These are phyloP conservation scores for Penicillium longicatenatum DNA, from an alignment of 495 filamentous ascomycete genomes.

Conservation along the genomic window DNA sequence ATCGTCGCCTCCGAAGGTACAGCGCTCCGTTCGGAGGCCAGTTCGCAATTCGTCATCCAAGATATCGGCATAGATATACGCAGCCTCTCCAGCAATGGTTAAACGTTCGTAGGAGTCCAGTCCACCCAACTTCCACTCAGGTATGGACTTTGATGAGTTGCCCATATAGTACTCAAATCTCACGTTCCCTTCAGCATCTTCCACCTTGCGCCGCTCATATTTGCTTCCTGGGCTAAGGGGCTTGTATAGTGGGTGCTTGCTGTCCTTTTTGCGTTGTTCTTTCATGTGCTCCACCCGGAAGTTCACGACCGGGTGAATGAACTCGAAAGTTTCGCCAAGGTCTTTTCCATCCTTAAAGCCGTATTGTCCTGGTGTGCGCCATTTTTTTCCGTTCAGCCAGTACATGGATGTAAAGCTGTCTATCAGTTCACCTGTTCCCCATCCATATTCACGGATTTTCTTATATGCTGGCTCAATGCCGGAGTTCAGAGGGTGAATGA, in stretches of 20 bases:
- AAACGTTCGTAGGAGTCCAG: slow-evolving; percentile 25
- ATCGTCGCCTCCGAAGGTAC: background rate
- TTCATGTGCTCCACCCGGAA: slow-evolving; percentile 16
- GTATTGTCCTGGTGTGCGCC: slow-evolving; percentile 22
- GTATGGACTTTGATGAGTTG: slow-evolving; percentile 1
- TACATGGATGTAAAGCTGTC: slow-evolving; percentile 23
- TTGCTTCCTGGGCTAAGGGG: slow-evolving; percentile 10
- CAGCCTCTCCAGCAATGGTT: slow-evolving; percentile 17
- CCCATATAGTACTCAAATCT: slow-evolving; percentile 22
- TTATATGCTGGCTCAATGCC: background rate
- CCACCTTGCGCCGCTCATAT: slow-evolving; percentile 13
- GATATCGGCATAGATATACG: slow-evolving; percentile 24
- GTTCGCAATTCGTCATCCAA: slow-evolving; percentile 21
- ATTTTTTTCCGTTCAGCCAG: slow-evolving; percentile 22
- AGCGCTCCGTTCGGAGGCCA: slow-evolving; percentile 18
- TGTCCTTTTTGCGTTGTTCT: slow-evolving; percentile 5
- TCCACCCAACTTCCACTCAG: slow-evolving; percentile 26
- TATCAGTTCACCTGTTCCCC: slow-evolving; percentile 21
- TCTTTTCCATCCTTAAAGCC: slow-evolving; percentile 10
- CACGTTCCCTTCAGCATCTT: slow-evolving; percentile 10
- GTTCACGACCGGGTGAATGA: slow-evolving; percentile 16
- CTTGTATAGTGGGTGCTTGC: slow-evolving; percentile 10
- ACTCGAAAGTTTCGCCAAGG: slow-evolving; percentile 16
- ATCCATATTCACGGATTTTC: slow-evolving; percentile 14
- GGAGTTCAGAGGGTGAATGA: slow-evolving; percentile 8